Conservation (phyloP, 1,284 basidiomycete species). For the Fomitopsis pinicola region DNA sequence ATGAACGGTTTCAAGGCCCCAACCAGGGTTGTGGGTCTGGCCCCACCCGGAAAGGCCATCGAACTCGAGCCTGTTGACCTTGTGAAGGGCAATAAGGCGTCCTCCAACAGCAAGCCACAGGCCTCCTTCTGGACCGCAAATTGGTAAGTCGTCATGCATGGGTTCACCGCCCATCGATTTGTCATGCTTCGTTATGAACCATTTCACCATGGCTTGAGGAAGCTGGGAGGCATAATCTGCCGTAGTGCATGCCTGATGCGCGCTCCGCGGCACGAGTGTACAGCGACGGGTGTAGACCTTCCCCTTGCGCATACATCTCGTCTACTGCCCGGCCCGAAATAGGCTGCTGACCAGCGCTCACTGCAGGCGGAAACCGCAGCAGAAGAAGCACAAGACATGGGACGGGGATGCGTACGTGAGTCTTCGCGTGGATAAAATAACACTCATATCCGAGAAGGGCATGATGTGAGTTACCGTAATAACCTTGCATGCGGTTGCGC, state of each 20-base stretch:
- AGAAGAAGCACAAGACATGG: slow-evolving; percentile 86
- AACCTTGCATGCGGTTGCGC: slow-evolving; percentile 1
- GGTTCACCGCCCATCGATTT: too few species aligned
- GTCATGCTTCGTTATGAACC: too few species aligned
- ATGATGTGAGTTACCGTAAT: slow-evolving; percentile 46
- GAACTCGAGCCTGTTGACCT: slow-evolving; percentile 41
- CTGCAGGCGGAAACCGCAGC: slow-evolving; percentile 70
- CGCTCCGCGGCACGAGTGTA: background rate
- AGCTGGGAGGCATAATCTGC: background rate
- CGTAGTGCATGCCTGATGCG: slow-evolving; percentile 7
- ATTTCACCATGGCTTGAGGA: background rate
- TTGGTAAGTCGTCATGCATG: slow-evolving; percentile 40
- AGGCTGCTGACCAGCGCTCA: background rate
- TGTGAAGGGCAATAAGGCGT: slow-evolving; percentile 17
- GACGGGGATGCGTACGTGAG: slow-evolving; percentile 73
- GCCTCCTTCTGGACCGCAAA: slow-evolving; percentile 62
- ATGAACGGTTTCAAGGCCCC: slow-evolving; percentile 26
- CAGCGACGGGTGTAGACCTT: too few species aligned
- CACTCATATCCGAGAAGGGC: slow-evolving; percentile 65
- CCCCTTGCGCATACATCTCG: background rate
- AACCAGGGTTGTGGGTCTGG: slow-evolving; percentile 11
- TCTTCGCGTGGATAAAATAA: slow-evolving; percentile 44
- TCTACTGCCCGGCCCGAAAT: background rate
- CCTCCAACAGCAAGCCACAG: slow-evolving; percentile 6
- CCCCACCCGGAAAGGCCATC: slow-evolving; percentile 25